Evolutionary conservation across 768 basidiomycete genomes (phyloP).

Genomic region (Mrakia blollopis): DNA sequence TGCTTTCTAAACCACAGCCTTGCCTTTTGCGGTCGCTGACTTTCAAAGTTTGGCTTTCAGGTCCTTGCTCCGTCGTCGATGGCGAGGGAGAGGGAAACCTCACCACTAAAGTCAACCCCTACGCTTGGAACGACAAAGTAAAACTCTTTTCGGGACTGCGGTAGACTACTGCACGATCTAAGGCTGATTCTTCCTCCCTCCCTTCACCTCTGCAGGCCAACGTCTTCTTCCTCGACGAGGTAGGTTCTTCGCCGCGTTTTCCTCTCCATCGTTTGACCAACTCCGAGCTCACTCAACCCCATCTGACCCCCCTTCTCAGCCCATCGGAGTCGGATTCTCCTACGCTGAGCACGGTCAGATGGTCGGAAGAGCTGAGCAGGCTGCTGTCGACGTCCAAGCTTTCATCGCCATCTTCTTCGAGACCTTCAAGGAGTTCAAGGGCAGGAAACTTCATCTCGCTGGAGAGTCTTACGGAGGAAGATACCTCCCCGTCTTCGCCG

Average conservation of each 20-base stretch:
- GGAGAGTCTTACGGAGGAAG: slow-evolving; percentile 70
- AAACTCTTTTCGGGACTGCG: slow-evolving; percentile 47
- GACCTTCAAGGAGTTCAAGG: slow-evolving; percentile 66
- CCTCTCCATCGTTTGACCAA: too few relatives aligned
- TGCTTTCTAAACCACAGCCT: too few relatives aligned
- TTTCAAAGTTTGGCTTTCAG: too few relatives aligned
- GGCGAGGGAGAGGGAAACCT: slow-evolving; percentile 16
- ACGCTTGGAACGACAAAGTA: slow-evolving; percentile 46
- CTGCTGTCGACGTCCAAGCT: slow-evolving; percentile 66
- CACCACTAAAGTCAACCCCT: slow-evolving; percentile 42
- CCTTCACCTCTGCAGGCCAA: background rate
- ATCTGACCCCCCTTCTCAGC: background rate
- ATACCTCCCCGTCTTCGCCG: slow-evolving; percentile 56
- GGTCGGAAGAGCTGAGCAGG: slow-evolving; percentile 71
- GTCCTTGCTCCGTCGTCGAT: slow-evolving; percentile 42
- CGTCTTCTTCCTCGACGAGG: background rate
- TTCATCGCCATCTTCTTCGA: slow-evolving; percentile 57
- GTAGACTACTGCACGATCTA: slow-evolving; percentile 49
- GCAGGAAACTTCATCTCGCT: slow-evolving; percentile 63
- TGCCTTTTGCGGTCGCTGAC: too few relatives aligned
- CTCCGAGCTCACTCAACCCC: background rate
- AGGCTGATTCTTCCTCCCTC: slow-evolving; percentile 24
- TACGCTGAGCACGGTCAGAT: slow-evolving; percentile 66
- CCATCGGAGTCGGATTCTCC: slow-evolving; percentile 62
- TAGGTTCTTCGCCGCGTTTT: background rate